A percentile compares a stretch with the other conserved stretches of the same genome.
These are phyloP conservation scores for Scleroderma citrinum DNA, from an alignment of 768 basidiomycete genomes.

Conservation along the genomic window DNA sequence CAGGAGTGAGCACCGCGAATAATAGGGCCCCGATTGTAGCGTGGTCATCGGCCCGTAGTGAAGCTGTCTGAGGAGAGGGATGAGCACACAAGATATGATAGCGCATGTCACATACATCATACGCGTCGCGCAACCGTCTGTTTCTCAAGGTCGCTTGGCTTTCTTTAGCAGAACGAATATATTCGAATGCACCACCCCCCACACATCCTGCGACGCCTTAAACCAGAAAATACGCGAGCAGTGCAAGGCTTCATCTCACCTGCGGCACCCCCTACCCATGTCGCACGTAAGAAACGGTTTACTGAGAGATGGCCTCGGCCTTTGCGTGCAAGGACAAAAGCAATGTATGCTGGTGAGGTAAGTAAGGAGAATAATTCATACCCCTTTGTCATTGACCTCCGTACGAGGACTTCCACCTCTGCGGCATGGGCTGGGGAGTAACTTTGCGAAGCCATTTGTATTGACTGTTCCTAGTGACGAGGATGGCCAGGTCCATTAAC, in stretches of 20 bases:
- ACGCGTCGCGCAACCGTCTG: slow-evolving; percentile 46
- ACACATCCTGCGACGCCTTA: slow-evolving; percentile 25
- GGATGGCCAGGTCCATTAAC: slow-evolving; percentile 3
- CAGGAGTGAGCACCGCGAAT: slow-evolving; percentile 57
- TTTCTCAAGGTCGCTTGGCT: slow-evolving; percentile 43
- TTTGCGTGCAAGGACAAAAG: slow-evolving; percentile 46
- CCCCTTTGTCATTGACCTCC: slow-evolving; percentile 58
- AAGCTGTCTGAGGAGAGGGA: slow-evolving; percentile 40
- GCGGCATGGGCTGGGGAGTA: slow-evolving; percentile 36
- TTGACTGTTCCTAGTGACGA: too few species aligned
- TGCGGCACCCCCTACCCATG: slow-evolving; percentile 62
- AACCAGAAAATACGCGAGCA: neutral
- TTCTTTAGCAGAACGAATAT: slow-evolving; percentile 52
- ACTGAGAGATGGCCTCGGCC: slow-evolving; percentile 50
- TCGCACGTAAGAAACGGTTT: slow-evolving; percentile 62
- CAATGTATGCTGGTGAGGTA: slow-evolving; percentile 54
- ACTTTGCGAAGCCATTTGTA: slow-evolving; percentile 13
- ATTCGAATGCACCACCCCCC: slow-evolving; percentile 52
- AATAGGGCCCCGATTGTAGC: slow-evolving; percentile 68
- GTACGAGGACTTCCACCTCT: slow-evolving; percentile 62
- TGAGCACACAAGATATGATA: slow-evolving; percentile 1
- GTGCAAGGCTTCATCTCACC: slow-evolving; percentile 32
- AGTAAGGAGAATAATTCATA: slow-evolving; percentile 64
- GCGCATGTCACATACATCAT: slow-evolving; percentile 47
- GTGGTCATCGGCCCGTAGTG: slow-evolving; percentile 65